Evolutionary conservation across 768 basidiomycete species (phyloP).

Genomic region (Trichaptum fuscoviolaceum): DNA sequence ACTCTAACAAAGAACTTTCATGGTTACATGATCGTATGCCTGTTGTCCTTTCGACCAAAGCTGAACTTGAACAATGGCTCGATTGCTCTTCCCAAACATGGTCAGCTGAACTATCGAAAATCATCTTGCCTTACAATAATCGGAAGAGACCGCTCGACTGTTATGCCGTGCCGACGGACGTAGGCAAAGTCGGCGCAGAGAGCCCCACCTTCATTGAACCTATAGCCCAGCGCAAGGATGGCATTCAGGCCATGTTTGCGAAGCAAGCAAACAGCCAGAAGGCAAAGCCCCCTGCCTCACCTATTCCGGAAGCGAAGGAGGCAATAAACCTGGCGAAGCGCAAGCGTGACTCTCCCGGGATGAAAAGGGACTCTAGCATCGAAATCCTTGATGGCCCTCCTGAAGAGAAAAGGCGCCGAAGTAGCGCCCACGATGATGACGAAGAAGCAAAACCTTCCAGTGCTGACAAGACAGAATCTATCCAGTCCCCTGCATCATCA

Average conservation of each 20-base stretch:
- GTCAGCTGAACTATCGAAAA: conserved; percentile 51
- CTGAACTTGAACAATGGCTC: conserved; percentile 70
- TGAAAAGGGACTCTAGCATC: background rate
- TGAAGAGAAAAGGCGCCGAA: background rate
- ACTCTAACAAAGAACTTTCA: conserved; percentile 56
- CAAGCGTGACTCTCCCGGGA: conserved; percentile 21
- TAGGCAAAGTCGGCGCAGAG: conserved; percentile 86
- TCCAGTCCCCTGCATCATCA: background rate
- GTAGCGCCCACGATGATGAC: background rate
- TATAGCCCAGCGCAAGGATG: conserved; percentile 72
- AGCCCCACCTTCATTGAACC: conserved; percentile 81
- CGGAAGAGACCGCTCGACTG: conserved; percentile 54
- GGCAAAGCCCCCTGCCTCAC: conserved; percentile 8
- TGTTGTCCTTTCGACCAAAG: conserved; percentile 63
- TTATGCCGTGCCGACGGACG: conserved; percentile 84
- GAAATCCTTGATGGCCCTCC: background rate
- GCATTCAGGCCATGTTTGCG: conserved; percentile 78
- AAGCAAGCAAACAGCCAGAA: conserved; percentile 40
- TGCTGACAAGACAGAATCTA: no score
- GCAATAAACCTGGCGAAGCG: conserved; percentile 18
- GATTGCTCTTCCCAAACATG: conserved; percentile 66
- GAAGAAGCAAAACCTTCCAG: background rate
- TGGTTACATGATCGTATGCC: conserved; percentile 95
- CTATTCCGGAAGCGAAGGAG: conserved; percentile 5
- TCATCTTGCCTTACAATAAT: conserved; percentile 60